Evolutionary conservation across 192 early-diverging fungal genomes (phyloP), one percentile per base, ranked within the genome.

Genomic region (Linnemannia schmuckeri): DNA sequence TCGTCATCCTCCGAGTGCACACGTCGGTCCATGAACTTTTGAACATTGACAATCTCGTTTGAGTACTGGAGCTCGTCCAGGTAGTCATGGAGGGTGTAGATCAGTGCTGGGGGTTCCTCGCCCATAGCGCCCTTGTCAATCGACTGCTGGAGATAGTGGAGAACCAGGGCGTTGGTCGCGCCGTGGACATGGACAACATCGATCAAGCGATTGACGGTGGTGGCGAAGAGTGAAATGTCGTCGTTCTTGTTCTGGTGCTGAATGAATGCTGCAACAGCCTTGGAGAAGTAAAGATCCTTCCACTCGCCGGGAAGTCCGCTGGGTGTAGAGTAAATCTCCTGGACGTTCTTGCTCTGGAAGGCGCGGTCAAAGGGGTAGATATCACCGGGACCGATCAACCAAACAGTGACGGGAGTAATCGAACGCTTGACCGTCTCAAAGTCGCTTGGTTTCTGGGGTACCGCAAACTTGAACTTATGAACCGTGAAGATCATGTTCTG

Each of bases 21-120:
- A 10, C 70, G 46, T n/a, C 79, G 72, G 55, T 90, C 86, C 70
- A 89, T 83, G 52, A 93, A 93, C 46, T 90, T 91, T 52, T 88
- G 78, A 4, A 92, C 88, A 61, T 92, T 93, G 1, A 46, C 79
- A 6, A 91, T 72, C 17, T 84, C 82, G 68, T 92, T 92, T 17
- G 91, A 90, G 75, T 93, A 92, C 68, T 90, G 86, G 10, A 92
- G 82, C 70, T 93, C 92, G 57, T 93, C 92, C 35, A 90, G 70
- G 78, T 93, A 93, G 75, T 93, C 92, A 75, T 93, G 92, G 79
- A 93, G 76, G 10, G 92, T 93, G 73, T 93, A 93, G 13, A 93
- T 82, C 41, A 93, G 72, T 6, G 91, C 79, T 61, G 92, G 91
- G 0, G 88, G 85, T 12, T 82, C 75, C 7, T 87, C 77, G 37